phyloP scores from a whole-genome alignment of 208 protist species.

The Wallacemonas sp. region DNA sequence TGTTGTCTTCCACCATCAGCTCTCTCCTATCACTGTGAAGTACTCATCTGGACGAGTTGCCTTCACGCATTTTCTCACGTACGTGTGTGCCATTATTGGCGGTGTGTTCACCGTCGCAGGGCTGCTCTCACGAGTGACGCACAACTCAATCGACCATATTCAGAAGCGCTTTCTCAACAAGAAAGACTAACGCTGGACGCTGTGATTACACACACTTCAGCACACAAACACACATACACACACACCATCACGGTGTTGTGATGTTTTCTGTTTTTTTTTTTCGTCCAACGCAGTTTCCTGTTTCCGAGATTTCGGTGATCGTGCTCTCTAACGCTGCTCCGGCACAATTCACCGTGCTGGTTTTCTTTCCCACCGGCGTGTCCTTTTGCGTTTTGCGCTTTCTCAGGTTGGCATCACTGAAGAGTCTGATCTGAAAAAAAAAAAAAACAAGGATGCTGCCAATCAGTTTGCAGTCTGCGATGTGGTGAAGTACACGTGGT shows the following conservation, averaged over 20 bases:
- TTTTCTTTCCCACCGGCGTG: too few relatives aligned
- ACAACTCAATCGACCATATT: conserved; percentile 38
- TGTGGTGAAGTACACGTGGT: too few relatives aligned
- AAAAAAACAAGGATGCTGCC: too few relatives aligned
- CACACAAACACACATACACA: neutral
- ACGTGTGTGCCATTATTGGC: conserved; percentile 93
- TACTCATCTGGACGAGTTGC: conserved; percentile 62
- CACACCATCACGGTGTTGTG: neutral
- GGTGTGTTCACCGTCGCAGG: conserved; percentile 92
- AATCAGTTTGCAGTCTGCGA: too few relatives aligned
- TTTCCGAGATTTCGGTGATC: too few relatives aligned
- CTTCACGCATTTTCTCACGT: conserved; percentile 92
- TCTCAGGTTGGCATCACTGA: too few relatives aligned
- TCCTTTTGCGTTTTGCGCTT: too few relatives aligned
- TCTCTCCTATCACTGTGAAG: conserved; percentile 90
- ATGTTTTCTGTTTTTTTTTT: conserved; percentile 6
- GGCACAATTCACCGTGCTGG: too few relatives aligned
- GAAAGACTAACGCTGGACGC: conserved; percentile 16
- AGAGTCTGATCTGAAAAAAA: too few relatives aligned
- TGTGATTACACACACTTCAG: neutral
- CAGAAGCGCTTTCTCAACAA: conserved; percentile 47
- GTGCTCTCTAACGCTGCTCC: too few relatives aligned
- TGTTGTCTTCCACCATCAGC: conserved; percentile 89
- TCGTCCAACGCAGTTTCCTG: too few relatives aligned
- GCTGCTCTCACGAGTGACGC: conserved; percentile 39